Percentiles rank a stretch among this genome's conserved stretches.
These are phyloP conservation scores for Periconia sp. DNA, from an alignment of 2,329 filamentous ascomycete species.

Conservation along the genomic window DNA sequence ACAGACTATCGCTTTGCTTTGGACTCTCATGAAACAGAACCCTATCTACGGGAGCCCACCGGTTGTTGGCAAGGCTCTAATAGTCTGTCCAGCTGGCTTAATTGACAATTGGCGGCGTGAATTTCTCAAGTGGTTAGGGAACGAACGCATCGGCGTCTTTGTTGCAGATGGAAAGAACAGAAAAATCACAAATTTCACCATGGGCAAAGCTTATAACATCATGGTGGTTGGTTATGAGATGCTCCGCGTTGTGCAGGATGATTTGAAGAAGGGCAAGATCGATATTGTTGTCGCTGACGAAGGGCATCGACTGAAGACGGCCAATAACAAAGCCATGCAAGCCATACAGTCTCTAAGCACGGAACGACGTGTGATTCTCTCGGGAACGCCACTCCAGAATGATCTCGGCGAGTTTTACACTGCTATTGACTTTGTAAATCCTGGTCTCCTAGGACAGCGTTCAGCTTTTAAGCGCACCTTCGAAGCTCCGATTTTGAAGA, in stretches of 20 bases:
- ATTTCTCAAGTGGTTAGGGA: constrained; percentile 73
- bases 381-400: constrained; percentile 69
- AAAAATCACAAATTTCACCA: constrained; percentile 68
- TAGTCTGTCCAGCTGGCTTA: constrained; percentile 72
- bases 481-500: constrained; percentile 64
- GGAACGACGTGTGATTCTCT: constrained; percentile 62
- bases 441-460: constrained; percentile 64
- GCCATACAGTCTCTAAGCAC: constrained; percentile 67
- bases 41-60: constrained; percentile 61
- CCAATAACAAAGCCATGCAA: constrained; percentile 67
- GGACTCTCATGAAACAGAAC: constrained; percentile 73
- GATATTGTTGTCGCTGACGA: constrained; percentile 73
- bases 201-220: constrained; percentile 66
- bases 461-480: constrained; percentile 66
- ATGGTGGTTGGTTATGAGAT: constrained; percentile 77
- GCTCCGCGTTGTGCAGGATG: constrained; percentile 65
- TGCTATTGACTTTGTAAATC: constrained; percentile 70
- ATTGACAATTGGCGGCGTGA: constrained; percentile 75
- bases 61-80: constrained; percentile 69
- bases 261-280: constrained; percentile 63
- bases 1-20: constrained; percentile 70
- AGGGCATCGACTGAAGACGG: constrained; percentile 67
- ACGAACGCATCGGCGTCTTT: constrained; percentile 69
- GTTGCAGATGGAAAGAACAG: constrained; percentile 61
- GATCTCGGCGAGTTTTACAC: constrained; percentile 68